Base-by-base conservation (phyloP, 345 rosid species). In the Jatropha curcas region DNA sequence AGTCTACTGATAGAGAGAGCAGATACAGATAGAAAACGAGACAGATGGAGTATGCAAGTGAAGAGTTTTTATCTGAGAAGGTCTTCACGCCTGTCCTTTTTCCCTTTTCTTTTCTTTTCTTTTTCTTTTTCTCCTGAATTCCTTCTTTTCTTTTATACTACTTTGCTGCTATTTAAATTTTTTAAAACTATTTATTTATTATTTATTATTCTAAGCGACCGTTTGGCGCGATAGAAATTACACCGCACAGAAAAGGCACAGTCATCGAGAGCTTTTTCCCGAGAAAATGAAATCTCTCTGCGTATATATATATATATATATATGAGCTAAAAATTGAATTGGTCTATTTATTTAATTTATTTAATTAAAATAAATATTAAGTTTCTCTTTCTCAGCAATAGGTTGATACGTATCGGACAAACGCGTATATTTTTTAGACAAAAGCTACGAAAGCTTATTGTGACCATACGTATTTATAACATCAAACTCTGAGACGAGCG, bases 61-160 rank as follows among this genome's bases (percentile, higher is more conserved):
- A 85, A 76, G 79, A 85, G 84, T 77, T 88, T 52, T 86, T 86
- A 82, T 77, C 84, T 56, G 77, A 39, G 71, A 67, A 69, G 68
- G 41, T 64, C 67, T 71, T 82, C 90, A 85, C 90, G 88, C 84
- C 79, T 85, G 86, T 78, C 77, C 83, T 68, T 74, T 68, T 22
- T 6, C 55, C 37, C 7, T 41, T 75, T 62, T 63, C 52, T 37
- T 56, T 20, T 33, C 9, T 48, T n/a, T 20, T 61, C 28, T 7
- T 39, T 14, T 46, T 25, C 7, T 43, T 27, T 39, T 64, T 60
- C n/a, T 30, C 0, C 14, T 68, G 41, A 52, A 10, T 28, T 17
- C 52, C 37, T 22, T 75, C 2, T 39, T 28, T 17, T 70, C 22
- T 52, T 14, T 35, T 67, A 4, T 11, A 50, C 17, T 41, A 11